Evolutionary conservation across 192 early-diverging fungal genomes (phyloP), one percentile per base, ranked within the genome.

Genomic region (Fimicolochytrium jonesii): DNA sequence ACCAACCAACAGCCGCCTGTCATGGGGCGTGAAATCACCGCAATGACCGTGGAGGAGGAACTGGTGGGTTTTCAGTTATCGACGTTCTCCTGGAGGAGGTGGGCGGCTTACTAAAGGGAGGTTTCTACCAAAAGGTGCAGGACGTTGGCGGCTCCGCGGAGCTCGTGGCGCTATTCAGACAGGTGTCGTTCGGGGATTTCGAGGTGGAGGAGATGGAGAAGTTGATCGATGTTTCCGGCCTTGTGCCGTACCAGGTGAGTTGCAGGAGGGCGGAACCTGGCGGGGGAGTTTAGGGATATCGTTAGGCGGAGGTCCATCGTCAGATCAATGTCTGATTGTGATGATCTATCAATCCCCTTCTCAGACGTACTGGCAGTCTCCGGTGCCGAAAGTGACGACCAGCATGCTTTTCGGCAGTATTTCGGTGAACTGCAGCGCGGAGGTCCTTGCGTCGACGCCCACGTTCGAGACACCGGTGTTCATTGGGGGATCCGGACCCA

Each of bases 331-430:
- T 23, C 4, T 4, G 20, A 23, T 13, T 4, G 20, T 51, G 4
- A n/a, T 5, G 18, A 18, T 26, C 39, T 45, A 17, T 17, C 56
- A 17, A 18, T 48, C 35, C 42, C 11, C 46, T 45, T 59, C 5
- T 28, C 28, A 59, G 56, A 37, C 56, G 22, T 20, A 45, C 10
- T 59, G 56, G 56, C 46, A 37, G 26, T 20, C 56, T 25, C 23
- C 17, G 22, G 22, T 25, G 20, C 26, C 17, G 23, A 15, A 13
- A 17, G 20, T 15, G 29, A 37, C 42, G 11, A 37, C 56, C 22
- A 45, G 56, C 42, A 59, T 59, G n/a, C 15, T 59, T 13, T 59
- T 59, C 28, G 56, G 56, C 11, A 23, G 18, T 5, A 46, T 59
- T 11, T 15, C 20, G 36, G 56, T 59, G 4, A 6, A 37, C 17